These are phyloP conservation scores for Tolypocladium guangdongense DNA, from an alignment of 2,329 filamentous ascomycete species.

Conservation along the genomic window DNA sequence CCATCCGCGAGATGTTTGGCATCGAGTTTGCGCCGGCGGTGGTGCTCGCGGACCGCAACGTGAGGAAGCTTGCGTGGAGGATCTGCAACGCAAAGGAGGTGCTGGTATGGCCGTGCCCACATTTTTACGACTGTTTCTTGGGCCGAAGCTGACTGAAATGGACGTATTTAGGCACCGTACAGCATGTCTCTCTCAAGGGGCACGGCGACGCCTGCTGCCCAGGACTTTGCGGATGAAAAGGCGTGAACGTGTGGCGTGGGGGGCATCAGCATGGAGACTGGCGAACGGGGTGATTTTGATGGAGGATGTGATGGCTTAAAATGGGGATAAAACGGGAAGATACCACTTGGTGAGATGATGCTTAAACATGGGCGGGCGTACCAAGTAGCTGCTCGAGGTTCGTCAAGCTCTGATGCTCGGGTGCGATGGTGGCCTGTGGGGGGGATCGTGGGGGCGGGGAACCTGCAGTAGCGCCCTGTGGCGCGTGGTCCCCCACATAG, in stretches of 20 bases:
- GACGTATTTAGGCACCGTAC: slow-evolving; percentile 48
- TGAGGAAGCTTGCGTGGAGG: slow-evolving; percentile 84
- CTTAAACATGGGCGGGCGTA: no score
- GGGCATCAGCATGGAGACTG: neutral
- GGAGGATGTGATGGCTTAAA: neutral
- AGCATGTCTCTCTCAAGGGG: slow-evolving; percentile 58
- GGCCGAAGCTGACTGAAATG: neutral
- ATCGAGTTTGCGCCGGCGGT: slow-evolving; percentile 91
- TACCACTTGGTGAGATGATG: neutral
- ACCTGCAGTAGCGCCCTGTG: no score
- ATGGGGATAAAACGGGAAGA: neutral
- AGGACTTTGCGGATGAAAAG: slow-evolving; percentile 24
- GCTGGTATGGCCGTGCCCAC: slow-evolving; percentile 48
- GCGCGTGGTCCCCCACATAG: no score
- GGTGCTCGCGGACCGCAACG: slow-evolving; percentile 82
- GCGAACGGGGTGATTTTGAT: neutral
- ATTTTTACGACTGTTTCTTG: neutral
- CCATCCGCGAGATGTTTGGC: slow-evolving; percentile 92
- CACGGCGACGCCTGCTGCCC: slow-evolving; percentile 44
- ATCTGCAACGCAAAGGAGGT: slow-evolving; percentile 95
- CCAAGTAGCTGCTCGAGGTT: no score
- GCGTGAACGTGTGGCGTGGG: neutral
- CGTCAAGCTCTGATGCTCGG: neutral
- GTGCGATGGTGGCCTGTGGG: no score
- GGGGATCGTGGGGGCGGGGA: no score